A percentile compares a stretch with the other conserved stretches of the same genome.
Conservation (phyloP, 2,329 filamentous ascomycete species). For the Pseudonectria buxi region DNA sequence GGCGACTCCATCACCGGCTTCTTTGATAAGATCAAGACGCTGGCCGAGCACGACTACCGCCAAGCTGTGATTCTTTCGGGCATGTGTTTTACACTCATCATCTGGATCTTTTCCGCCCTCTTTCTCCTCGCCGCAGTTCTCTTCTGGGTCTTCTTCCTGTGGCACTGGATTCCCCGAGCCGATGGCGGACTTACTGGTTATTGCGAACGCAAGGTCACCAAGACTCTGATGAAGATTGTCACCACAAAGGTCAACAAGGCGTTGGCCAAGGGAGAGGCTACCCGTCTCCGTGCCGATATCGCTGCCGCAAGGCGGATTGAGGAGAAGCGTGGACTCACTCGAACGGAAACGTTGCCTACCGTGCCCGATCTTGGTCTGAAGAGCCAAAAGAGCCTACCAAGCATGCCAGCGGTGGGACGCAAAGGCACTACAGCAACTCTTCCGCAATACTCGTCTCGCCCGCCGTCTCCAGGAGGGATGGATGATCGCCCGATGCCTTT, state of each 20-base stretch:
- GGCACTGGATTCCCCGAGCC: conserved; percentile 77
- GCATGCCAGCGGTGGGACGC: conserved; percentile 53
- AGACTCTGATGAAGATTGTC: conserved; percentile 76
- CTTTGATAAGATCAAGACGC: conserved; percentile 69
- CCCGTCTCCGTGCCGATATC: conserved; percentile 44
- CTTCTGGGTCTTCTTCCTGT: conserved; percentile 83
- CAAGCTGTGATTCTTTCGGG: conserved; percentile 79
- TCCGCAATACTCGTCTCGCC: conserved; percentile 55
- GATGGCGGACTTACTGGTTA: conserved; percentile 79
- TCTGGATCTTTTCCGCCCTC: conserved; percentile 80
- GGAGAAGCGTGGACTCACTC: conserved; percentile 41
- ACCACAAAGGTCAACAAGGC: conserved; percentile 83
- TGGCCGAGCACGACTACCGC: conserved; percentile 66
- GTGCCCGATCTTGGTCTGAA: conserved; percentile 35
- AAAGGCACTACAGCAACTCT: conserved; percentile 56
- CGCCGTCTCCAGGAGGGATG: conserved; percentile 45
- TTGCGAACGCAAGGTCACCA: conserved; percentile 88
- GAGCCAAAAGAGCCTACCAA: conserved; percentile 43
- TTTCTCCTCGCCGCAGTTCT: conserved; percentile 67
- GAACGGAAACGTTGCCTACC: conserved; percentile 63
- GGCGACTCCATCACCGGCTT: conserved; percentile 65
- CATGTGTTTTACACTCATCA: conserved; percentile 86
- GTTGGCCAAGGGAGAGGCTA: conserved; percentile 67
- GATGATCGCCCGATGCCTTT: conserved; percentile 43
- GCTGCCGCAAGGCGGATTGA: conserved; percentile 47